Percentiles rank a stretch among this genome's conserved stretches.
phyloP scores from a whole-genome alignment of 2,329 filamentous ascomycete species.

The Didymella arachidicola region DNA sequence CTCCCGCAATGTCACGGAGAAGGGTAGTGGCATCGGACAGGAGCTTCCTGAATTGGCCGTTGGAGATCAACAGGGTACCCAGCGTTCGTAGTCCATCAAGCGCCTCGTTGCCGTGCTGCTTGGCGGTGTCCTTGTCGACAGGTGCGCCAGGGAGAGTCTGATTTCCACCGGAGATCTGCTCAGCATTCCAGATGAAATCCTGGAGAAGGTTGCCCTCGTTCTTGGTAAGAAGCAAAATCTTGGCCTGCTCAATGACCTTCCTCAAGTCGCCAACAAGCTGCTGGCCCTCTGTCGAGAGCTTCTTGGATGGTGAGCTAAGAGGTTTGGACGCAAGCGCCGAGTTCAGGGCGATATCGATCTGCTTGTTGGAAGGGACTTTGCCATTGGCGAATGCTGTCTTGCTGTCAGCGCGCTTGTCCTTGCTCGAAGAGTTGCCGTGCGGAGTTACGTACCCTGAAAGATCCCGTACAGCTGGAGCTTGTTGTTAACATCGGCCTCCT shows the following conservation, averaged over 20 bases:
- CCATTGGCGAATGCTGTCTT: slow-evolving; percentile 79
- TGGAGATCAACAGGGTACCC: slow-evolving; percentile 88
- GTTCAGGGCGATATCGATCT: slow-evolving; percentile 94
- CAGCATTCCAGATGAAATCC: slow-evolving; percentile 95
- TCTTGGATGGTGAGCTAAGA: slow-evolving; percentile 73
- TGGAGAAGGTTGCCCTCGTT: slow-evolving; percentile 94
- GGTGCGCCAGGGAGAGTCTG: slow-evolving; percentile 70
- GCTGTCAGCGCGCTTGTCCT: slow-evolving; percentile 24
- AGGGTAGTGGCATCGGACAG: slow-evolving; percentile 80
- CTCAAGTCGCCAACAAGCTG: slow-evolving; percentile 78
- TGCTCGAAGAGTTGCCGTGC: not conserved
- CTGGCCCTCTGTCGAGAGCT: slow-evolving; percentile 83
- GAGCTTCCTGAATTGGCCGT: slow-evolving; percentile 94
- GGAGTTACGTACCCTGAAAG: slow-evolving; percentile 63
- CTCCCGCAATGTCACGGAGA: slow-evolving; percentile 87
- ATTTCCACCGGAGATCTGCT: slow-evolving; percentile 72
- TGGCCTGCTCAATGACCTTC: slow-evolving; percentile 82
- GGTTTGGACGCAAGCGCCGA: slow-evolving; percentile 78
- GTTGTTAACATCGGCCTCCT: slow-evolving; percentile 85
- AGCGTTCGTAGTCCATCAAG: slow-evolving; percentile 86
- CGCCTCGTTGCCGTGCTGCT: slow-evolving; percentile 83
- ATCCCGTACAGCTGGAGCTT: slow-evolving; percentile 98
- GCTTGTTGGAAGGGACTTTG: slow-evolving; percentile 93
- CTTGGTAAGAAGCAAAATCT: slow-evolving; percentile 86
- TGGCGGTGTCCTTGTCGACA: slow-evolving; percentile 76